Evolutionary conservation across 176 grass and related monocot genomes (phyloP), one percentile per base, ranked within the genome.

Genomic region (Typha latifolia): DNA sequence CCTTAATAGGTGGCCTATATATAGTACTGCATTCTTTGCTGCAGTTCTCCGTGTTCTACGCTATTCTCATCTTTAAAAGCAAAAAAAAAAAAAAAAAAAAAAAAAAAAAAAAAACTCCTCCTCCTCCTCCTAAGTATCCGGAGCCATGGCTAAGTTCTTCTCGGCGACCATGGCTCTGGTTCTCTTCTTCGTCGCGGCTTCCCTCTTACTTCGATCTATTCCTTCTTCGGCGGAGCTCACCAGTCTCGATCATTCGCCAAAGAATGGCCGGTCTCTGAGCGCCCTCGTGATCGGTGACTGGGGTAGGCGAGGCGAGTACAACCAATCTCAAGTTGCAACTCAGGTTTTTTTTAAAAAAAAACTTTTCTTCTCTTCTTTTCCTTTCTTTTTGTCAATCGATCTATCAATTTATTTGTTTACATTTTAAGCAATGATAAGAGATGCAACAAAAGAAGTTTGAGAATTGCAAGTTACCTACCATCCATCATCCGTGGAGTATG

Each of bases 211-310:
- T 16, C 62, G 53, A 32, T 84, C 61, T 52, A 23, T 31, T 49
- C 66, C 78, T 69, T 69, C 62, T 21, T 63, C 69, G 29, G 70
- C 81, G 4, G 72, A 76, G 69, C 79, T 99, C 18, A 47, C 32
- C 7, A 71, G 66, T 21, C 18, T 99, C 52, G 72, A 85, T 66
- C 86, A 84, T 49, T 61, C 80, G 48, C 7, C 78, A 32, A 99
- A 81, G 64, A 56, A 65, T 59, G 76, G 79, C 59, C 81, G 81
- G 0, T 84, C 86, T 59, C 69, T 99, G 21, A 89, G 72, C 61
- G 62, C 93, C 52, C 79, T 99, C 62, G 85, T 93, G 65, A 14
- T 93, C 86, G 88, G 94, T 1, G 94, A 99, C 61, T 90, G 83
- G 85, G 94, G 94, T 14, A 90, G 94, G 37, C 87, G 81, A 47